phyloP scores from a whole-genome alignment of 2,329 filamentous ascomycete genomes.

The Simplicillium aogashimaense region DNA sequence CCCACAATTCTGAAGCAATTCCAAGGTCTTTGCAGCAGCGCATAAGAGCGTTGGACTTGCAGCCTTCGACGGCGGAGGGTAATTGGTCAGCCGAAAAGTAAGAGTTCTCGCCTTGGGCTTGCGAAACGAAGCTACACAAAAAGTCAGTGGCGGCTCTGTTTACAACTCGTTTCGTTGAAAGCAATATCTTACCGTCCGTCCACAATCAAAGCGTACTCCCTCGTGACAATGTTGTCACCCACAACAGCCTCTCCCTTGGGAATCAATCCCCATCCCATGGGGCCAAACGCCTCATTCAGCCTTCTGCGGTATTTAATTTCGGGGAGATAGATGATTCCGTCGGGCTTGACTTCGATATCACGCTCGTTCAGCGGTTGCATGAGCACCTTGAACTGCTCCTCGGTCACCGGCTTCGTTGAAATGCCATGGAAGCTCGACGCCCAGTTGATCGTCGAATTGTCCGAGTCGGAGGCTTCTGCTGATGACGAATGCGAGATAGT shows the following conservation, averaged over 20 bases:
- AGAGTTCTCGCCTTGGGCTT: slow-evolving; percentile 87
- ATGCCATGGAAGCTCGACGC: slow-evolving; percentile 75
- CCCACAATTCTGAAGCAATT: slow-evolving; percentile 92
- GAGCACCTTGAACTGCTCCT: slow-evolving; percentile 59
- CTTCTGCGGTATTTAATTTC: slow-evolving; percentile 97
- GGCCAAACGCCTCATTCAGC: slow-evolving; percentile 83
- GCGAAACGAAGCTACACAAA: slow-evolving; percentile 66
- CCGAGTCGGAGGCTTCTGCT: background rate
- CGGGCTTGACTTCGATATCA: slow-evolving; percentile 94
- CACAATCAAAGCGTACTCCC: slow-evolving; percentile 87
- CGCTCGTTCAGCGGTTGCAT: slow-evolving; percentile 55
- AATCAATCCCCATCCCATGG: slow-evolving; percentile 90
- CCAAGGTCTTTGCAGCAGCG: slow-evolving; percentile 97
- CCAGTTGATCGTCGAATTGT: slow-evolving; percentile 53
- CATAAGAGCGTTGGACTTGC: slow-evolving; percentile 96
- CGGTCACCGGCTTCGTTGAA: slow-evolving; percentile 57
- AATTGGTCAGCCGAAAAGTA: slow-evolving; percentile 88
- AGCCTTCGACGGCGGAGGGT: slow-evolving; percentile 89
- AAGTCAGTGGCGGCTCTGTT: background rate
- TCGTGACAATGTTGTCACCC: slow-evolving; percentile 68
- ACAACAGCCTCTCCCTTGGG: slow-evolving; percentile 79
- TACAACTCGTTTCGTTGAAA: background rate
- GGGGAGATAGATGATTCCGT: slow-evolving; percentile 90
- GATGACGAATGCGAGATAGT: no score
- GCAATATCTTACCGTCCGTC: slow-evolving; percentile 61